These are phyloP conservation scores for Lagenaria siceraria DNA, from an alignment of 306 rosid species.

Conservation along the genomic window DNA sequence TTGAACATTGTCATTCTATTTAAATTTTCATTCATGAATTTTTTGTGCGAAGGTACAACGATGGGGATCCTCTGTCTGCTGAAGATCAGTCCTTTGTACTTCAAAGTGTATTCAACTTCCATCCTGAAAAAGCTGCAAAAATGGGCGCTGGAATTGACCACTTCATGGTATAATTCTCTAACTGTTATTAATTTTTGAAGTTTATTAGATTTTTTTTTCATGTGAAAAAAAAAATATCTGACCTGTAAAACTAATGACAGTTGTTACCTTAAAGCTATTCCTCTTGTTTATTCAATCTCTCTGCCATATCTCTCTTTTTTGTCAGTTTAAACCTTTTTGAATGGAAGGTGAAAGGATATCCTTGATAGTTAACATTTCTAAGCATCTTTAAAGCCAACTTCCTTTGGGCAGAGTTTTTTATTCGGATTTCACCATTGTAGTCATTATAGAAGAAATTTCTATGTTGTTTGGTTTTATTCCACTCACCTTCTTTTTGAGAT, in stretches of 20 bases:
- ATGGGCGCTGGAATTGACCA: slow-evolving; percentile 78
- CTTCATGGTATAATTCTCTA: slow-evolving; percentile 47
- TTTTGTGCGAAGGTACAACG: slow-evolving; percentile 48
- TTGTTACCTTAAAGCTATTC: neutral
- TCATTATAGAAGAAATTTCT: neutral
- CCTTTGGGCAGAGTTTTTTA: neutral
- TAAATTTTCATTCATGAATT: slow-evolving; percentile 1
- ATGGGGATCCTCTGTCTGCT: slow-evolving; percentile 68
- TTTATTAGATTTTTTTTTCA: neutral
- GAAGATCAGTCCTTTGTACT: slow-evolving; percentile 54
- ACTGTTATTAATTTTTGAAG: neutral
- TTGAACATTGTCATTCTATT: neutral
- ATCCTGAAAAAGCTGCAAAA: slow-evolving; percentile 77
- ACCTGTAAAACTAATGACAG: neutral
- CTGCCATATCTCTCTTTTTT: neutral
- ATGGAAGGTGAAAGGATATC: neutral
- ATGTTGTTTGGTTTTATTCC: neutral
- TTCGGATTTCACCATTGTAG: neutral
- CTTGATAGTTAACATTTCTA: neutral
- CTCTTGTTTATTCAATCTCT: neutral
- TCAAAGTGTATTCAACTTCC: slow-evolving; percentile 63
- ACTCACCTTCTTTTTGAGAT: neutral
- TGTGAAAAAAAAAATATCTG: neutral
- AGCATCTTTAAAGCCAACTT: neutral
- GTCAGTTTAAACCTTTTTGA: neutral